Evolutionary conservation across 1,284 basidiomycete genomes (phyloP).

Genomic region (Heimioporus retisporus): DNA sequence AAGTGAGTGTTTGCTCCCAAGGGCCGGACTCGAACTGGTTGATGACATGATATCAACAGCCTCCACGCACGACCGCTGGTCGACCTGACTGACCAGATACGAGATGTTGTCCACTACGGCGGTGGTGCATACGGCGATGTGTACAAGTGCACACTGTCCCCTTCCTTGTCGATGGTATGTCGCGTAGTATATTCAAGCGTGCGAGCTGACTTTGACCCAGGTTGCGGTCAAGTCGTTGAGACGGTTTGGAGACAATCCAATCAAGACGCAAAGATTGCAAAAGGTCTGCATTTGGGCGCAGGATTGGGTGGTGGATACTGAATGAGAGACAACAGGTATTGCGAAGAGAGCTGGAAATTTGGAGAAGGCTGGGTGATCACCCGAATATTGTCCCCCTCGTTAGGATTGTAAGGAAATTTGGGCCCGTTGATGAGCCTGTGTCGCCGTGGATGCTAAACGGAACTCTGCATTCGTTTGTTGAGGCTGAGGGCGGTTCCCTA

Average conservation of each 20-base stretch:
- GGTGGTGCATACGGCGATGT: slow-evolving; percentile 5
- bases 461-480: slow-evolving; percentile 10
- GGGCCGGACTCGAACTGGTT: no score
- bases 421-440: slow-evolving; percentile 5
- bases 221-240: slow-evolving; percentile 8
- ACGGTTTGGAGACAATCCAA: not conserved
- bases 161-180: not conserved
- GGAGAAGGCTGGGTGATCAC: slow-evolving; percentile 12
- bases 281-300: no score
- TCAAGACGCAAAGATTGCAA: not conserved
- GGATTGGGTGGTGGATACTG: not conserved
- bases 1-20: not conserved
- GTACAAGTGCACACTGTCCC: slow-evolving; percentile 4
- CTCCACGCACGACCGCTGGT: not conserved
- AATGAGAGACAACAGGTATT: not conserved
- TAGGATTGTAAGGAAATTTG: slow-evolving; percentile 7
- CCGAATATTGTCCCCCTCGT: slow-evolving; percentile 11
- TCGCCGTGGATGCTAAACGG: slow-evolving; percentile 10
- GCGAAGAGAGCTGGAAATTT: slow-evolving; percentile 6
- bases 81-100: not conserved
- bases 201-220: not conserved
- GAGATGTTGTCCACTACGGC: not conserved
- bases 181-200: no score
- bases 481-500: not conserved
- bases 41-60: not conserved